Evolutionary conservation across 2,329 filamentous ascomycete genomes (phyloP), one percentile per base, ranked within the genome.

Genomic region (Zasmidium citrigriseum): DNA sequence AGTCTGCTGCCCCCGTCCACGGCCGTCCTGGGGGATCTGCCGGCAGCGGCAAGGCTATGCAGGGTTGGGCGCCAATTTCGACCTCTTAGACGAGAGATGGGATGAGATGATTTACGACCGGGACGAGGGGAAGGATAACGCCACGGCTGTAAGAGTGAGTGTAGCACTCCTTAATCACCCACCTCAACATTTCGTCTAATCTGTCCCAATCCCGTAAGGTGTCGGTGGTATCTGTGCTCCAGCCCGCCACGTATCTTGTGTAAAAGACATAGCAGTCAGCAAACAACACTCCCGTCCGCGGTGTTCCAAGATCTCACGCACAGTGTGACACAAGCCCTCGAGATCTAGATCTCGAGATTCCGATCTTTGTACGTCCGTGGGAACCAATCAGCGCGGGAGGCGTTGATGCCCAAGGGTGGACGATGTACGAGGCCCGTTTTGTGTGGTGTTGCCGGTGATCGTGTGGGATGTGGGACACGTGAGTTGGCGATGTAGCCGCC

Each of bases 11-110:
- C 44, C 20, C 11, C 22, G 27, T n/a, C 18, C 5, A 12, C 23
- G 11, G 47, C 3, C 4, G 47, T 11, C 22, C 47, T 25, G 47
- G 47, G 22, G 46, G 46, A 49, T 52, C 44, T 59, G 58, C 53
- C 56, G 55, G 58, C 52, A 62, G 61, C 52, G 34, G 57, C 24
- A 41, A 23, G 48, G 24, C 7, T 27, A 55, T 51, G 54, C 54
- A 51, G 47, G 54, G 54, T 51, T 50, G 45, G 46, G 45, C 27
- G n/a, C n/a, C n/a, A n/a, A n/a, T n/a, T n/a, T n/a, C n/a, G n/a
- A n/a, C n/a, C n/a, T n/a, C n/a, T n/a, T n/a, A n/a, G n/a, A n/a
- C n/a, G n/a, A n/a, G n/a, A n/a, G n/a, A n/a, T n/a, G n/a, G n/a
- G n/a, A n/a, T 51, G 46, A 47, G 47, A 27, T 51, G 20, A 46